Conservation (phyloP, 768 basidiomycete genomes). For the Xerocomus potaroensis region DNA sequence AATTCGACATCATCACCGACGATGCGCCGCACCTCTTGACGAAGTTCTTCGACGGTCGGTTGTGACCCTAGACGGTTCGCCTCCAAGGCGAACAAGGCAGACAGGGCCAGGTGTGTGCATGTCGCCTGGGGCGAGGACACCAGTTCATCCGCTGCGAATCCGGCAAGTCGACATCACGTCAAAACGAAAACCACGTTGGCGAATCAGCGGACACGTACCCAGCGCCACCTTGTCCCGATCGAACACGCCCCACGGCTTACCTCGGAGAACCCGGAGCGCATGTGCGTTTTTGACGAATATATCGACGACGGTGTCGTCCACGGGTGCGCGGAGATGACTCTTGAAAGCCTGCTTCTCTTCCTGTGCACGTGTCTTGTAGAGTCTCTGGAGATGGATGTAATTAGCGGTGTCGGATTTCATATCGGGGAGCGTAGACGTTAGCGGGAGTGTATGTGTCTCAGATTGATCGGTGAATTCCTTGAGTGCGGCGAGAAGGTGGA, state of each 20-base stretch:
- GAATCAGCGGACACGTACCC: conserved; percentile 33
- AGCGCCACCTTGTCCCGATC: conserved; percentile 47
- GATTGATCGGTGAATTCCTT: conserved; percentile 54
- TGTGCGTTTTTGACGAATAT: conserved; percentile 79
- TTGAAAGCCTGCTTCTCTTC: conserved; percentile 60
- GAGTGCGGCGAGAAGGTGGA: conserved; percentile 73
- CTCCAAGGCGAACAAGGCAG: conserved; percentile 44
- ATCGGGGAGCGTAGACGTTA: conserved; percentile 87
- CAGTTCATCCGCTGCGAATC: conserved; percentile 38
- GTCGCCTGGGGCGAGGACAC: conserved; percentile 48
- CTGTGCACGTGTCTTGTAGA: conserved; percentile 78
- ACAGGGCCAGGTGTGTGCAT: conserved; percentile 70
- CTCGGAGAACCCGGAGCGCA: conserved; percentile 61
- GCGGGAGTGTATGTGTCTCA: conserved; percentile 62
- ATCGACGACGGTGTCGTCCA: conserved; percentile 56
- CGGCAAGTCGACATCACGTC: too few relatives aligned
- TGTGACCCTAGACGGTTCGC: conserved; percentile 27
- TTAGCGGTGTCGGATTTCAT: conserved; percentile 88
- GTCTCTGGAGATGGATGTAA: conserved; percentile 79
- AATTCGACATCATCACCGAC: conserved; percentile 48
- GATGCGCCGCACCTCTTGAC: conserved; percentile 44
- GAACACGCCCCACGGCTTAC: conserved; percentile 56
- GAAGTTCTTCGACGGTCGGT: conserved; percentile 51
- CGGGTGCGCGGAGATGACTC: conserved; percentile 40
- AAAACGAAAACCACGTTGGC: neutral